Conservation (phyloP, 2,329 filamentous ascomycete genomes). For the Fusarium hostae region DNA sequence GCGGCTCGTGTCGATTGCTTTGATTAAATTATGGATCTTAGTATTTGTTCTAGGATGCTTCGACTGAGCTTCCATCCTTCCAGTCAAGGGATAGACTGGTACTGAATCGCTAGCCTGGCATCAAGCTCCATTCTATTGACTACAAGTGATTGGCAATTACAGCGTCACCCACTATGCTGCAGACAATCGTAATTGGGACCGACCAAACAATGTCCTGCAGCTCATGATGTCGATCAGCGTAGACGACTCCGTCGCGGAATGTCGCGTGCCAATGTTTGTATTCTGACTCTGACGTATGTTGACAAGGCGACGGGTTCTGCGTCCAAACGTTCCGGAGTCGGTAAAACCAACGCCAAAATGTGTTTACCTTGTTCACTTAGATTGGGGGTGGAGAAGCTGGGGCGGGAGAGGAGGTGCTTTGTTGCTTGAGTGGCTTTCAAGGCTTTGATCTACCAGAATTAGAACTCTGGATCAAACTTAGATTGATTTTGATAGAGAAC, state of each 20-base stretch:
- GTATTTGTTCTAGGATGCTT: conserved; percentile 26
- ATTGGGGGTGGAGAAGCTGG: conserved; percentile 10
- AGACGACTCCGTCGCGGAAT: neutral
- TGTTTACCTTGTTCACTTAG: neutral
- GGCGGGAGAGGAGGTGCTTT: neutral
- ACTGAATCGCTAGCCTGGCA: conserved; percentile 15
- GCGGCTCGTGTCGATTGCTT: neutral
- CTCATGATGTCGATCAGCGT: neutral
- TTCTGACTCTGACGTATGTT: neutral
- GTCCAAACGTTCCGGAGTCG: neutral
- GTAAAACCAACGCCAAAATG: neutral
- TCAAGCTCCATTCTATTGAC: conserved; percentile 14
- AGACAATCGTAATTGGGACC: conserved; percentile 20
- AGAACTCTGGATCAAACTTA: conserved; percentile 11
- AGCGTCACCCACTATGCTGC: conserved; percentile 4
- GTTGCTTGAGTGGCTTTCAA: conserved; percentile 17
- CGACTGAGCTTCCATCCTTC: conserved; percentile 22
- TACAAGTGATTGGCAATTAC: conserved; percentile 27
- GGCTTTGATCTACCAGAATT: conserved; percentile 25
- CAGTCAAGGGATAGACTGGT: neutral
- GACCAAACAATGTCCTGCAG: conserved; percentile 15
- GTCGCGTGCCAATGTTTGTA: conserved; percentile 4
- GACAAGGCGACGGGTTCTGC: neutral
- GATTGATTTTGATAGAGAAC: neutral
- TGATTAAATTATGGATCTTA: neutral